phyloP scores from a whole-genome alignment of 345 rosid genomes.

The Noccaea caerulescens region DNA sequence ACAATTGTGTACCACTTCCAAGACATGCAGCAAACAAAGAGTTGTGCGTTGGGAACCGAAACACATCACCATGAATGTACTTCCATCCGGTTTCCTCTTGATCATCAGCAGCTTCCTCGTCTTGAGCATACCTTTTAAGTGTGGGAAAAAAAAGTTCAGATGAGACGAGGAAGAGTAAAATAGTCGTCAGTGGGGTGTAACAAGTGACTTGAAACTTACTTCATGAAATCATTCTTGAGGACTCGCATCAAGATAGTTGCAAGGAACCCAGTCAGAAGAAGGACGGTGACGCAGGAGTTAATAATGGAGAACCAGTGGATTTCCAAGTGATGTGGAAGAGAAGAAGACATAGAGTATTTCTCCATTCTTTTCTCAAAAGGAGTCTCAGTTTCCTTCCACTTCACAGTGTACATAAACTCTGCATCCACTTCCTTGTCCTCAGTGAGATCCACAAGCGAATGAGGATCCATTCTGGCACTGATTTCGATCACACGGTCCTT shows the following conservation, averaged over 20 bases:
- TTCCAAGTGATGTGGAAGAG: constrained; percentile 89
- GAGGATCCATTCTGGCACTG: constrained; percentile 70
- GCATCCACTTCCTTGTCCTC: constrained; percentile 81
- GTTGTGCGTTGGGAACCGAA: constrained; percentile 70
- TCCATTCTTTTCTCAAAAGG: constrained; percentile 92
- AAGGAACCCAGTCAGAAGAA: constrained; percentile 86
- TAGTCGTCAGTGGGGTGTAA: not conserved
- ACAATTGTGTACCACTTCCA: constrained; percentile 80
- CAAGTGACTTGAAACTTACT: constrained; percentile 52
- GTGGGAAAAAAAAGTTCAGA: not conserved
- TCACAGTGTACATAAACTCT: constrained; percentile 81
- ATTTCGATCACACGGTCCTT: constrained; percentile 82
- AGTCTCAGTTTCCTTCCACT: constrained; percentile 87
- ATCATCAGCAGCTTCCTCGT: constrained; percentile 89
- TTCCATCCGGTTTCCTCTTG: constrained; percentile 96
- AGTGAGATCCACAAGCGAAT: constrained; percentile 67
- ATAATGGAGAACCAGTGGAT: constrained; percentile 95
- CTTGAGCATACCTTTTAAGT: constrained; percentile 65
- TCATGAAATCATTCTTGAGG: constrained; percentile 84
- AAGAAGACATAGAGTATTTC: constrained; percentile 79
- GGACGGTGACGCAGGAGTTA: constrained; percentile 89
- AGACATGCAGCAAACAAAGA: constrained; percentile 80
- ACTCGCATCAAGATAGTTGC: constrained; percentile 94
- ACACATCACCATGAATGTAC: constrained; percentile 85
- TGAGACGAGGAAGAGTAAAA: not conserved